phyloP scores from a whole-genome alignment of 768 basidiomycete genomes.

The Paxillus rubicundulus region DNA sequence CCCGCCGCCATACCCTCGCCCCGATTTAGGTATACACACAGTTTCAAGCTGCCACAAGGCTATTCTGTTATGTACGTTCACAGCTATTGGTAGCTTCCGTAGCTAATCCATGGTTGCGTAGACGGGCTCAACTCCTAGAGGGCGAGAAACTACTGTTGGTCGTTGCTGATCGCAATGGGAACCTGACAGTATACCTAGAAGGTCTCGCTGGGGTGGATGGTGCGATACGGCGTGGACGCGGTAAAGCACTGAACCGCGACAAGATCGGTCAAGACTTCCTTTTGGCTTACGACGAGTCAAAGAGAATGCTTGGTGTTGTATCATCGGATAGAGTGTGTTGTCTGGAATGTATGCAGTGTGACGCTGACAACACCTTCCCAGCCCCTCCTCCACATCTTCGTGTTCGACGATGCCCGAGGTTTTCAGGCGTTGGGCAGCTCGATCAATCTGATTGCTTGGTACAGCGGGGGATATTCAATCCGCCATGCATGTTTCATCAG shows the following conservation, averaged over 20 bases:
- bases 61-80: slow-evolving; percentile 17
- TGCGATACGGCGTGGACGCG: slow-evolving; percentile 25
- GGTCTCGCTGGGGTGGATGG: slow-evolving; percentile 26
- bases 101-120: slow-evolving; percentile 3
- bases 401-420: slow-evolving; percentile 43
- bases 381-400: slow-evolving; percentile 41
- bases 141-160: slow-evolving; percentile 43
- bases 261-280: slow-evolving; percentile 46
- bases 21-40: slow-evolving; percentile 11
- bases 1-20: slow-evolving; percentile 22
- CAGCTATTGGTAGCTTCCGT: neutral
- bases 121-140: slow-evolving; percentile 41
- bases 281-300: slow-evolving; percentile 52
- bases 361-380: neutral
- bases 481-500: slow-evolving; percentile 39
- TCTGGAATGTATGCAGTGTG: rapidly evolving
- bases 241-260: slow-evolving; percentile 39
- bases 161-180: slow-evolving; percentile 33
- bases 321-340: slow-evolving; percentile 38
- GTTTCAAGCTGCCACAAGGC: slow-evolving; percentile 19
- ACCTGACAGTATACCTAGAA: slow-evolving; percentile 42
- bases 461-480: slow-evolving; percentile 29
- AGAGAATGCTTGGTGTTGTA: slow-evolving; percentile 47
- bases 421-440: slow-evolving; percentile 40
- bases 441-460: slow-evolving; percentile 44